Evolutionary conservation across 1,284 basidiomycete species (phyloP).

Genomic region (Cryptococcus jaspeensis): DNA sequence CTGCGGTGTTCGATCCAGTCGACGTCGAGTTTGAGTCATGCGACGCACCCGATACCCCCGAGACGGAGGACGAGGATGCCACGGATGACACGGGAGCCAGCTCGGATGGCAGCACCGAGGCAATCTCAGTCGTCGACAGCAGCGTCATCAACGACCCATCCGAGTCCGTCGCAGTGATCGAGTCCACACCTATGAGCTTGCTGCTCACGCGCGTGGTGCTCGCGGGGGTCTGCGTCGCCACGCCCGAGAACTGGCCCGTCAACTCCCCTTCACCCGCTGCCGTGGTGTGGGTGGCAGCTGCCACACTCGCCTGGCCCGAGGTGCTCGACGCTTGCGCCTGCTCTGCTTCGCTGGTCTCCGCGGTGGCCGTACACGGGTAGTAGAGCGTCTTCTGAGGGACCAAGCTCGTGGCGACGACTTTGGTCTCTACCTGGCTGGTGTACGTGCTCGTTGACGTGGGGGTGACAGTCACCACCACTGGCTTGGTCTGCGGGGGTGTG

Average conservation of each 20-base stretch:
- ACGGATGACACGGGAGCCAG: neutral
- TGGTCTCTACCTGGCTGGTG: conserved; percentile 1
- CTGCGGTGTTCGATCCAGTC: neutral
- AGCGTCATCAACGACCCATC: no score
- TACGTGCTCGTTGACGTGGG: conserved; percentile 4
- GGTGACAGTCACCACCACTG: conserved; percentile 2
- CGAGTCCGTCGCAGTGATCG: no score
- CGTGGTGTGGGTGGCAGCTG: no score
- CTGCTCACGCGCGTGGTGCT: no score
- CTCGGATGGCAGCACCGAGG: no score
- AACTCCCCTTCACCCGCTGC: neutral
- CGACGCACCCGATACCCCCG: no score
- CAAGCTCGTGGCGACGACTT: conserved; percentile 11
- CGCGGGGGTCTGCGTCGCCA: neutral
- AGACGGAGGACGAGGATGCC: neutral
- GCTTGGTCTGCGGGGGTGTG: neutral
- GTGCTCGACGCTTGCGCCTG: no score
- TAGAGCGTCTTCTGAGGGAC: conserved; percentile 25
- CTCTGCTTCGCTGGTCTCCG: no score
- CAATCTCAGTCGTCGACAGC: no score
- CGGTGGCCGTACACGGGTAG: conserved; percentile 8
- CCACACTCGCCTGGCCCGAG: no score
- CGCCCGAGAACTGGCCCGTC: neutral
- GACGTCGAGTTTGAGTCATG: neutral
- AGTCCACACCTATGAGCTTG: no score